Conservation (phyloP, 495 filamentous ascomycete species). For the Aspergillus cristatus region DNA sequence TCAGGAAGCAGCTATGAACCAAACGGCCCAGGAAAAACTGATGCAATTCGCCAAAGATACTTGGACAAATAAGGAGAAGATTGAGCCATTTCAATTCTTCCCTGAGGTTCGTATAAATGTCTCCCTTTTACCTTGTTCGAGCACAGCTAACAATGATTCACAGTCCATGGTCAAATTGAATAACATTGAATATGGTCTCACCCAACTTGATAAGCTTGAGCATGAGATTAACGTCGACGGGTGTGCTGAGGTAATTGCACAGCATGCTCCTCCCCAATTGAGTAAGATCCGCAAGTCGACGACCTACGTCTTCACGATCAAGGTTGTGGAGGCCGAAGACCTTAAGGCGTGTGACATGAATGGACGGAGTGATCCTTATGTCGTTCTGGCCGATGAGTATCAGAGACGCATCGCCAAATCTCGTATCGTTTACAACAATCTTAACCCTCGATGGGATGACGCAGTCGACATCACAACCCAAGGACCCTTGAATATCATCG, state of each 20-base stretch:
- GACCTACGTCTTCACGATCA: slow-evolving; percentile 96
- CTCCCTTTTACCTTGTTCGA: not conserved
- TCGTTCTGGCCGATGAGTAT: slow-evolving; percentile 93
- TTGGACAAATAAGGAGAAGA: slow-evolving; percentile 88
- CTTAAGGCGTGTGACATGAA: slow-evolving; percentile 94
- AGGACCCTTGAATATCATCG: slow-evolving; percentile 86
- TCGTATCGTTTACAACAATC: slow-evolving; percentile 77
- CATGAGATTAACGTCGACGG: slow-evolving; percentile 86
- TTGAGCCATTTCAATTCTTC: slow-evolving; percentile 96
- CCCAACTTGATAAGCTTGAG: slow-evolving; percentile 84
- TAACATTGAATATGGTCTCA: slow-evolving; percentile 88
- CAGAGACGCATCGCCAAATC: slow-evolving; percentile 97
- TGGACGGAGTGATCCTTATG: slow-evolving; percentile 92
- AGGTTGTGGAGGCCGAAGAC: slow-evolving; percentile 98
- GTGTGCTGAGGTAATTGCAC: slow-evolving; percentile 73
- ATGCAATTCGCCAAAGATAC: slow-evolving; percentile 89
- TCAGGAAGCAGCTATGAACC: slow-evolving; percentile 66
- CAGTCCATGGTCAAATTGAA: slow-evolving; percentile 97
- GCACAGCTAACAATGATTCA: slow-evolving; percentile 7
- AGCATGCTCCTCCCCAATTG: slow-evolving; percentile 48
- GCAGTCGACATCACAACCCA: slow-evolving; percentile 90
- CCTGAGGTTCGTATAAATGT: slow-evolving; percentile 55
- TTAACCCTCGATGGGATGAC: slow-evolving; percentile 98
- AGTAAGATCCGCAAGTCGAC: slow-evolving; percentile 51
- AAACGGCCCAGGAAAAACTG: slow-evolving; percentile 83